phyloP scores from a whole-genome alignment of 345 rosid species.

The Pistacia integerrima region DNA sequence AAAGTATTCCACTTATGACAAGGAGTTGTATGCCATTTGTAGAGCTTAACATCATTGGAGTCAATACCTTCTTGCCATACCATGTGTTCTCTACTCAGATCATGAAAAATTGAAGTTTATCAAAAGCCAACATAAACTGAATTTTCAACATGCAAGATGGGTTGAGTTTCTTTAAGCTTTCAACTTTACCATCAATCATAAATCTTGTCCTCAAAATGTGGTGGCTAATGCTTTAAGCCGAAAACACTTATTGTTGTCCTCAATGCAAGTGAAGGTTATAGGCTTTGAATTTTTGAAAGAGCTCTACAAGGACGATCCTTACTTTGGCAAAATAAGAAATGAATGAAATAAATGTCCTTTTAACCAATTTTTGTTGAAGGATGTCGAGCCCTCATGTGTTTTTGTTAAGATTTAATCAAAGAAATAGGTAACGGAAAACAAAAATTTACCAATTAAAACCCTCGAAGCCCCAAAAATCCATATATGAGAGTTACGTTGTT shows the following conservation, averaged over 20 bases:
- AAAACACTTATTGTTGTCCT: not conserved
- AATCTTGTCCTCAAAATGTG: not conserved
- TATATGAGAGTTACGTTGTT: too few relatives aligned
- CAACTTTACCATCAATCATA: not conserved
- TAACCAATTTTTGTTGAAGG: not conserved
- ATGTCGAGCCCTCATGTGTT: too few relatives aligned
- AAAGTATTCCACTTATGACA: not conserved
- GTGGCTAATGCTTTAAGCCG: too few relatives aligned
- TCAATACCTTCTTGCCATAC: too few relatives aligned
- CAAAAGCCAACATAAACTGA: not conserved
- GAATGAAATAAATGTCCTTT: not conserved
- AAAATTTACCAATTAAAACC: too few relatives aligned
- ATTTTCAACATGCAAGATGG: too few relatives aligned
- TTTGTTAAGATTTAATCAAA: too few relatives aligned
- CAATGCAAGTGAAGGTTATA: not conserved
- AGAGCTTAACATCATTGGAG: not conserved
- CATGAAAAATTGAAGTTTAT: not conserved
- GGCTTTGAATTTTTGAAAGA: not conserved
- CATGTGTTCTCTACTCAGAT: too few relatives aligned
- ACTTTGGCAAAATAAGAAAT: not conserved
- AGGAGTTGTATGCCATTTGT: not conserved
- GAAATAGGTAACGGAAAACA: too few relatives aligned
- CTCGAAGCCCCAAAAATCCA: too few relatives aligned
- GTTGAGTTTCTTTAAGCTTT: too few relatives aligned
- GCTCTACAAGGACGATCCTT: not conserved